Conservation (phyloP, 768 basidiomycete species). For the Trametes meyenii region DNA sequence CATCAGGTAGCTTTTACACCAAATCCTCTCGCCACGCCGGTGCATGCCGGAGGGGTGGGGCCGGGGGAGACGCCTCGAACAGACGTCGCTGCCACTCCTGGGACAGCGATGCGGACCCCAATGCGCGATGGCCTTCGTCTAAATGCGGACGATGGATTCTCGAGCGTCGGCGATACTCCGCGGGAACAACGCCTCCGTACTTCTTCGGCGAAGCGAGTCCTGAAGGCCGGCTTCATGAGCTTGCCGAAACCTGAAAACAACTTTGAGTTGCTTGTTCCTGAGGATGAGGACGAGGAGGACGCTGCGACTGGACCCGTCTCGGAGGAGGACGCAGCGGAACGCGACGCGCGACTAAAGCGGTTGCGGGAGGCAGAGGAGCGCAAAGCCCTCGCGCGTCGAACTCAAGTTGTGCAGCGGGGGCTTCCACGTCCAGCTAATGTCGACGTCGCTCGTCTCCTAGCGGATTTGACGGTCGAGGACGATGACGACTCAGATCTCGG, state of each 20-base stretch:
- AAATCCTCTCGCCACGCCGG: constrained; percentile 91
- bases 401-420: constrained; percentile 76
- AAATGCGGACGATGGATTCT: constrained; percentile 68
- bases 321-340: constrained; percentile 91
- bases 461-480: constrained; percentile 57
- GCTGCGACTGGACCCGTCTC: constrained; percentile 42
- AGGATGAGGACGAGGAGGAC: constrained; percentile 70
- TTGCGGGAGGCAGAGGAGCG: constrained; percentile 76
- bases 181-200: constrained; percentile 68
- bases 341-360: constrained; percentile 74
- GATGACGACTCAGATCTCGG: constrained; percentile 44
- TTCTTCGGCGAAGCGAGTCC: constrained; percentile 69
- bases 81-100: constrained; percentile 38
- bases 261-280: constrained; percentile 91
- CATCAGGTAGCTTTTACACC: constrained; percentile 92
- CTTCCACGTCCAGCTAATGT: constrained; percentile 88
- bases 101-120: constrained; percentile 89
- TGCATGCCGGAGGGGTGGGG: constrained; percentile 50
- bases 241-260: constrained; percentile 96
- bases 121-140: constrained; percentile 90
- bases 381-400: constrained; percentile 79
- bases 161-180: constrained; percentile 67
- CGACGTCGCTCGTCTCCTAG: constrained; percentile 65
- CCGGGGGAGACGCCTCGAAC: constrained; percentile 38
- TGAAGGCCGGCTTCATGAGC: constrained; percentile 79